These are phyloP conservation scores for Zasmidium citrigriseum DNA, from an alignment of 2,329 filamentous ascomycete genomes.

Conservation along the genomic window DNA sequence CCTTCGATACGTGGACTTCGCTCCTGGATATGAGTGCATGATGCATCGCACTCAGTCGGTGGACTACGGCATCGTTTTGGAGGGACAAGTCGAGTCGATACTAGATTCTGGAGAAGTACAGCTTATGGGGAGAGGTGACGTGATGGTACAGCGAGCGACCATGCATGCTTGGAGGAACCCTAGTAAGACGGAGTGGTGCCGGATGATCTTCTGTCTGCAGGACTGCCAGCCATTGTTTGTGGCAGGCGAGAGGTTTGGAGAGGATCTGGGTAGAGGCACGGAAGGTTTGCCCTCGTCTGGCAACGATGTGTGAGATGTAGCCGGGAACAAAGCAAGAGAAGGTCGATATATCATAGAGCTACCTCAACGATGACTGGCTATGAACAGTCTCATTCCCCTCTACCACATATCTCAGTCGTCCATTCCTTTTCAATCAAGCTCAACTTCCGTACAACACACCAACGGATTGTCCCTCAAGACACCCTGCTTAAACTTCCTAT, in stretches of 20 bases:
- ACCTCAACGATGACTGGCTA: too few relatives aligned
- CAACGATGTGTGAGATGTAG: conserved; percentile 17
- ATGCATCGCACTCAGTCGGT: conserved; percentile 40
- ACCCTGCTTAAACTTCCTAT: conserved; percentile 26
- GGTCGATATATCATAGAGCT: too few relatives aligned
- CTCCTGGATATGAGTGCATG: conserved; percentile 35
- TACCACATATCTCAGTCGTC: too few relatives aligned
- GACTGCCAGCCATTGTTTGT: conserved; percentile 32
- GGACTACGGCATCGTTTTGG: conserved; percentile 41
- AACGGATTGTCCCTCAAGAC: conserved; percentile 26
- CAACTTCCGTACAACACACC: conserved; percentile 22
- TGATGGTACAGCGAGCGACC: conserved; percentile 42
- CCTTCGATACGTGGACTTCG: conserved; percentile 43
- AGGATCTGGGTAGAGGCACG: conserved; percentile 30
- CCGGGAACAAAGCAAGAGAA: too few relatives aligned
- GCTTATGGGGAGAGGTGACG: conserved; percentile 38
- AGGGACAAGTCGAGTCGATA: conserved; percentile 36
- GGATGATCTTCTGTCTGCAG: conserved; percentile 39
- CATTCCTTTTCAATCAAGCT: conserved; percentile 7
- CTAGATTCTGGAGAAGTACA: conserved; percentile 37
- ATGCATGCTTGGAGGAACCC: conserved; percentile 40
- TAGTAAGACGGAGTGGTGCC: conserved; percentile 32
- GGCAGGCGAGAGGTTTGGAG: conserved; percentile 30
- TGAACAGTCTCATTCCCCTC: too few relatives aligned
- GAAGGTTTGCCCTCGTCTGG: conserved; percentile 20